Evolutionary conservation across 2,329 filamentous ascomycete genomes (phyloP).

Genomic region (Ceratocystis albifundus): DNA sequence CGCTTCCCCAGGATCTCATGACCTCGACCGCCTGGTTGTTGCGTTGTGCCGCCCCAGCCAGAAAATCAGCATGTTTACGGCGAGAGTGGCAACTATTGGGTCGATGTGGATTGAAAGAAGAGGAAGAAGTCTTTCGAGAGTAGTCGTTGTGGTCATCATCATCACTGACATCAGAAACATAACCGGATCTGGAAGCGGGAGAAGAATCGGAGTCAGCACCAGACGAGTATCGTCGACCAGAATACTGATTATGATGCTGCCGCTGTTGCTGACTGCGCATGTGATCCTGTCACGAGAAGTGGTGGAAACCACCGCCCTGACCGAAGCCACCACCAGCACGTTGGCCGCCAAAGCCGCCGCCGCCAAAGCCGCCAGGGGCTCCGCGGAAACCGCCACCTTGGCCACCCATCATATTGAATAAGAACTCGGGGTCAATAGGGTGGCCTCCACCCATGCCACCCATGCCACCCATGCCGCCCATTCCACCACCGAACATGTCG

Average conservation of each 20-base stretch:
- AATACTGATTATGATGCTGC: constrained; percentile 1
- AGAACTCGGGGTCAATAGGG: constrained; percentile 62
- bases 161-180: constrained; percentile 4
- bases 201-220: not conserved
- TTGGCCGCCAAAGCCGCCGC: constrained; percentile 32
- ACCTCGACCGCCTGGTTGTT: constrained; percentile 10
- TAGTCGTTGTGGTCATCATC: not conserved
- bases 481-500: constrained; percentile 66
- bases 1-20: constrained; percentile 17
- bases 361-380: constrained; percentile 35
- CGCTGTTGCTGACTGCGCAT: not conserved
- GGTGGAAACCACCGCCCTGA: constrained; percentile 47
- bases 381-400: constrained; percentile 42
- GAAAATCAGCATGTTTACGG: constrained; percentile 9
- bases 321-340: constrained; percentile 40
- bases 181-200: not conserved
- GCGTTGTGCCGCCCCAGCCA: constrained; percentile 2
- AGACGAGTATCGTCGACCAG: not conserved
- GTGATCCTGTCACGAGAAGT: constrained; percentile 35
- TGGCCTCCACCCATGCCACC: constrained; percentile 50
- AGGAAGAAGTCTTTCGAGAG: not conserved
- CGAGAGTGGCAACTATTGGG: not conserved
- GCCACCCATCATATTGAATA: constrained; percentile 75
- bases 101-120: not conserved
- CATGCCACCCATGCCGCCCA: constrained; percentile 52